Evolutionary conservation across 176 grass and related monocot genomes (phyloP).

Genomic region (Stipa capillata): DNA sequence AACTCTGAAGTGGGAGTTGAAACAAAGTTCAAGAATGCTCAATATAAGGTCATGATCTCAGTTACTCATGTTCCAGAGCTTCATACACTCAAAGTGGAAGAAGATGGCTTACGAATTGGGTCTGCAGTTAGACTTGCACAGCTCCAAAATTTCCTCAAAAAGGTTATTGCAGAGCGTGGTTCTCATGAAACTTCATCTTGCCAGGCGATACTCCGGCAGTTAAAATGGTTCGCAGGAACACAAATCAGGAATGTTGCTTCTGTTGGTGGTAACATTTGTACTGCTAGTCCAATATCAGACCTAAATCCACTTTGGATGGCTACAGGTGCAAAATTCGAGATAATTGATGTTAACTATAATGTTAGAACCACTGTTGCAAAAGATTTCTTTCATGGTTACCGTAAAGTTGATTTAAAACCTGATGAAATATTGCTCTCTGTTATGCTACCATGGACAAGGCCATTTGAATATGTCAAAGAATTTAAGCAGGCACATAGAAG

Average conservation of each 20-base stretch:
- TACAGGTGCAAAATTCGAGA: slow-evolving; percentile 61
- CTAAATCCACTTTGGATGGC: slow-evolving; percentile 98
- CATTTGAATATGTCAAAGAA: slow-evolving; percentile 88
- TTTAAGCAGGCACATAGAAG: slow-evolving; percentile 97
- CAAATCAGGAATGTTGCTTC: slow-evolving; percentile 97
- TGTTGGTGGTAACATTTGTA: slow-evolving; percentile 97
- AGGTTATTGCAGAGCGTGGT: slow-evolving; percentile 35
- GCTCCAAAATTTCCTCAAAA: slow-evolving; percentile 70
- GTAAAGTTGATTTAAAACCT: slow-evolving; percentile 70
- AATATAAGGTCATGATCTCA: slow-evolving; percentile 63
- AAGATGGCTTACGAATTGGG: slow-evolving; percentile 83
- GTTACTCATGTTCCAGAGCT: slow-evolving; percentile 88
- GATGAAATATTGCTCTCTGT: slow-evolving; percentile 80
- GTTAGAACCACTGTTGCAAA: slow-evolving; percentile 53
- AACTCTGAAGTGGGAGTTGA: slow-evolving; percentile 93
- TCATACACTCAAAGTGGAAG: slow-evolving; percentile 51
- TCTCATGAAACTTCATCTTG: slow-evolving; percentile 68
- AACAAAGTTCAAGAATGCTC: slow-evolving; percentile 85
- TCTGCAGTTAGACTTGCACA: slow-evolving; percentile 70
- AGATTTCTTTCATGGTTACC: slow-evolving; percentile 90
- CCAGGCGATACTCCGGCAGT: slow-evolving; percentile 64
- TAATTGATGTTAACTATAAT: slow-evolving; percentile 63
- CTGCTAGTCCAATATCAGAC: slow-evolving; percentile 98
- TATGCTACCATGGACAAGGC: slow-evolving; percentile 78
- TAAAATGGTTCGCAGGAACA: slow-evolving; percentile 98